These are phyloP conservation scores for Colletotrichum orchidophilum DNA, from an alignment of 2,329 filamentous ascomycete genomes.

Conservation along the genomic window DNA sequence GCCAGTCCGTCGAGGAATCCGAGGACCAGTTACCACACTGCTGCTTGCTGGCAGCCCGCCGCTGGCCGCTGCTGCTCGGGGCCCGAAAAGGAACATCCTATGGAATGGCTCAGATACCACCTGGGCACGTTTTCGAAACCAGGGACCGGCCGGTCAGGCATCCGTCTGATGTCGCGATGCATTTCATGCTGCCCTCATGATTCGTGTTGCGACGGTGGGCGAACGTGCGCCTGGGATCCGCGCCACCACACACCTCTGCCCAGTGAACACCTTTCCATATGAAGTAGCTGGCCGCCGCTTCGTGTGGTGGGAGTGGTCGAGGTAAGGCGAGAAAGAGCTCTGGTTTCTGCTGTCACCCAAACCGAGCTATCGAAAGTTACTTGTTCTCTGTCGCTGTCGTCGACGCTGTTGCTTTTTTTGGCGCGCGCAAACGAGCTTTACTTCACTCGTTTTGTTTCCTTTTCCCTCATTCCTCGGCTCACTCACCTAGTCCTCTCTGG, in stretches of 20 bases:
- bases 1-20: neutral
- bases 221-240: slow-evolving; percentile 28
- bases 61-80: slow-evolving; percentile 17
- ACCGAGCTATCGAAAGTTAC: slow-evolving; percentile 6
- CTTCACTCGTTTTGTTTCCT: slow-evolving; percentile 9
- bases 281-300: slow-evolving; percentile 25
- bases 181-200: slow-evolving; percentile 31
- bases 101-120: slow-evolving; percentile 26
- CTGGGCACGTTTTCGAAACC: slow-evolving; percentile 33
- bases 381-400: too few species aligned
- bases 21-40: too few species aligned
- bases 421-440: slow-evolving; percentile 14
- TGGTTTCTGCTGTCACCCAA: slow-evolving; percentile 18
- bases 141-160: slow-evolving; percentile 32
- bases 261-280: slow-evolving; percentile 31
- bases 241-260: neutral
- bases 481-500: neutral
- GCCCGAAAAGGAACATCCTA: slow-evolving; percentile 1
- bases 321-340: slow-evolving; percentile 14
- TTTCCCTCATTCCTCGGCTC: neutral
- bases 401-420: slow-evolving; percentile 21
- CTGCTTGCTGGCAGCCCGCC: neutral
- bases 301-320: neutral
- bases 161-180: slow-evolving; percentile 31
- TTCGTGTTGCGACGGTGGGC: slow-evolving; percentile 32